Evolutionary conservation across 2,329 filamentous ascomycete genomes (phyloP), one percentile per base, ranked within the genome.

Genomic region (Xylariales sp.): DNA sequence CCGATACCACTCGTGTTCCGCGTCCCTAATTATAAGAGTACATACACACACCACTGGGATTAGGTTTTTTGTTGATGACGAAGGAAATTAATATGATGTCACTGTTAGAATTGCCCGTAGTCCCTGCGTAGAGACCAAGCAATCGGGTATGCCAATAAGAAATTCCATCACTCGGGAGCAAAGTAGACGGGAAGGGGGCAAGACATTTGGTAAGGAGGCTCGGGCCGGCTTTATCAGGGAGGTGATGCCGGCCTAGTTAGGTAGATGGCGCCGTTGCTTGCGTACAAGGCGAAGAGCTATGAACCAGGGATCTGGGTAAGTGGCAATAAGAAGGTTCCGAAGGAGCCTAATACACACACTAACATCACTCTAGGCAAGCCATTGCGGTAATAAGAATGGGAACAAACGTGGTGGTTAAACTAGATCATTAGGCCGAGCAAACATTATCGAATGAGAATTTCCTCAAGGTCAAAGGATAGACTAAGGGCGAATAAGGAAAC

Each of bases 351-450:
- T 30, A 28, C 43, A 23, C 23, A n/a, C 53, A 57, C 52, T 16
- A 16, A 53, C 32, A 56, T 28, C 3, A 12, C 36, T 45, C 28
- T 12, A 10, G 28, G 32, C 16, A 49, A 43, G n/a, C 30, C 46
- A 39, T 48, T 57, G 32, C 30, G 32, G 46, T 8, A 45, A 60
- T 16, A 41, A 43, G 54, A 56, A 63, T 63, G 46, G 48, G 34
- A 62, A 23, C 16, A 3, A n/a, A 61, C 30, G 46, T 10, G 28
- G 54, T 39, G 14, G 45, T 28, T 9, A 45, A 23, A 52, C 7
- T 30, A 18, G 34, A 55, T 62, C 57, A 45, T 43, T 46, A 69
- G 68, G 66, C 66, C 61, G 66, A 65, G 52, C 52, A 57, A 56
- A 57, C 12, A 28, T 6, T 43, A 23, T 23, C 48, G 18, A 55